Evolutionary conservation across 768 basidiomycete species (phyloP), one percentile per base, ranked within the genome.

Genomic region (Kondoa malvinella): DNA sequence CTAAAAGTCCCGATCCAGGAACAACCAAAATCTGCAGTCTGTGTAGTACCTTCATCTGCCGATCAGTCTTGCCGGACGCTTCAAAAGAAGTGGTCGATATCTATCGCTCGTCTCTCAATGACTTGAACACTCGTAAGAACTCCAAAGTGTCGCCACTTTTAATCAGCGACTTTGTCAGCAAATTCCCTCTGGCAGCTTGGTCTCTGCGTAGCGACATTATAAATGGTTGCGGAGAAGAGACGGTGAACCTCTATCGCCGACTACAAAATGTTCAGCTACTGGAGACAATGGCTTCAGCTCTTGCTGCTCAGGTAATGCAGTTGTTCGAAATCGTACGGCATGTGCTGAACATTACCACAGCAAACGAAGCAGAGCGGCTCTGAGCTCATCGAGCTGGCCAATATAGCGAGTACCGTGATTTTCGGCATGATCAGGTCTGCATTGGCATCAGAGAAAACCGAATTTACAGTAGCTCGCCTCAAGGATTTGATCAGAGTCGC

Each of bases 401-500:
- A 50, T 8, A 50, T 50, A 50, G 8, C 40, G 21, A 21, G 40
- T 8, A 8, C 40, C 8, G 40, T 21, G 12, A 8, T 50, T 8
- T 50, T 50, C 40, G 21, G 40, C 21, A 50, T 50, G 12, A 50
- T 50, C 21, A 50, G 12, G 16, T 82, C 85, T 3, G 82, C 83
- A 70, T 78, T 80, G 80, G 82, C 30, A 77, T 79, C 70, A 14
- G 59, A 29, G 71, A 74, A 56, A 73, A 78, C 12, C 75, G 86
- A 57, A 84, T 21, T 70, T 4, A 69, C 83, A 17, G 80, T 85
- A 1, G 75, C 83, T 0, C 87, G 89, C 70, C 74, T 87, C 73
- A 94, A 89, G 77, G 86, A 87, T n/a, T 75, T 90, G 25, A 76
- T 90, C 67, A 92, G 88, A 76, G 77, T 87, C 64, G 85, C 80